phyloP scores from a whole-genome alignment of 495 filamentous ascomycete genomes.

The Echria macrotheca region DNA sequence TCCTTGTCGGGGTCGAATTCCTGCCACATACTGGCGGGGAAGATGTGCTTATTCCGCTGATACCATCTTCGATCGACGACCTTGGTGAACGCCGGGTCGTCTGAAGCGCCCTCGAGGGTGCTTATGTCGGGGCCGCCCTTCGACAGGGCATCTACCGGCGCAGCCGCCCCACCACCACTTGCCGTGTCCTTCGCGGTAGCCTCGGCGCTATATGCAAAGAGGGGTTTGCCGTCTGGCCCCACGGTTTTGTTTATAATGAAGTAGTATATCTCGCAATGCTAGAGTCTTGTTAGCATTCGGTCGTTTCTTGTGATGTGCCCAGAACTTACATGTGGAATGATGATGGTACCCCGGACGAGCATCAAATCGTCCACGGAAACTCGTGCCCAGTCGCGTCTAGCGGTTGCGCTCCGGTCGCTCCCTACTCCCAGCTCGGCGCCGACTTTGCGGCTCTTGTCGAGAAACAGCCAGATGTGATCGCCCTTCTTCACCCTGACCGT shows the following conservation, averaged over 20 bases:
- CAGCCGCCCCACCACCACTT: constrained; percentile 6
- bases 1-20: constrained; percentile 88
- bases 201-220: constrained; percentile 71
- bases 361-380: constrained; percentile 96
- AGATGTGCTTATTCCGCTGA: constrained; percentile 95
- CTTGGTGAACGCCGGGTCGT: constrained; percentile 82
- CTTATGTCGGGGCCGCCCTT: constrained; percentile 27
- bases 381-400: constrained; percentile 79
- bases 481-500: constrained; percentile 85
- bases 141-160: constrained; percentile 39
- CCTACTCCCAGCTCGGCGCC: constrained; percentile 76
- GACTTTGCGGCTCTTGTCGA: constrained; percentile 85
- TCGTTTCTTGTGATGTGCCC: not conserved
- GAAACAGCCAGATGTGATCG: constrained; percentile 81
- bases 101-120: constrained; percentile 67
- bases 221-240: constrained; percentile 61
- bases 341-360: constrained; percentile 85
- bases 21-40: constrained; percentile 91
- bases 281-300: constrained; percentile 17
- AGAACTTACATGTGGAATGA: constrained; percentile 82
- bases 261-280: constrained; percentile 97
- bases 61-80: constrained; percentile 97
- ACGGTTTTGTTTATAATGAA: constrained; percentile 83
- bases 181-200: constrained; percentile 27
- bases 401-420: constrained; percentile 53